A percentile compares a stretch with the other conserved stretches of the same genome.
Conservation (phyloP, 768 basidiomycete species). For the Lentinula sp. region DNA sequence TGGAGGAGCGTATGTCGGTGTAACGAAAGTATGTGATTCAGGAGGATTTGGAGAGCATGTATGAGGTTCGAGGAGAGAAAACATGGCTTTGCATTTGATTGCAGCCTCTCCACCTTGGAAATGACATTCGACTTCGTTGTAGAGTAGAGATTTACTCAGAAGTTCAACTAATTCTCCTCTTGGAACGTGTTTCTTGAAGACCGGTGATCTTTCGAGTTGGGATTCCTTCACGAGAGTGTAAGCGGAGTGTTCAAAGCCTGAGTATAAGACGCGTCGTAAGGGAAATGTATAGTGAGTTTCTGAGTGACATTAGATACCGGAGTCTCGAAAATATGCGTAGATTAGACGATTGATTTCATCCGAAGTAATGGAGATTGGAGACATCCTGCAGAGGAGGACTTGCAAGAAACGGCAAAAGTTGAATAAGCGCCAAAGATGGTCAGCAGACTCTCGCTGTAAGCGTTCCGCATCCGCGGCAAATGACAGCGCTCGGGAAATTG, state of each 20-base stretch:
- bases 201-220: conserved; percentile 61
- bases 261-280: conserved; percentile 6
- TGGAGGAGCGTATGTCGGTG: conserved; percentile 9
- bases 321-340: conserved; percentile 79
- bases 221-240: conserved; percentile 76
- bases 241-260: conserved; percentile 79
- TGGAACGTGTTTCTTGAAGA: conserved; percentile 63
- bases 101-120: conserved; percentile 62
- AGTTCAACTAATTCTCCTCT: conserved; percentile 80
- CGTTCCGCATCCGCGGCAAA: not conserved
- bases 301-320: conserved; percentile 41
- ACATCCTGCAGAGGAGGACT: conserved; percentile 15
- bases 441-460: not conserved
- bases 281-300: not conserved
- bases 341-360: conserved; percentile 85
- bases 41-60: conserved; percentile 53
- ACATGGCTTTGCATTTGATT: conserved; percentile 59
- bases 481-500: not conserved
- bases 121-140: conserved; percentile 78
- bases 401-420: not conserved
- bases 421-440: not conserved
- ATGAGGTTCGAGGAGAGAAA: conserved; percentile 73
- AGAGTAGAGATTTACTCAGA: conserved; percentile 73
- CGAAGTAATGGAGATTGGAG: conserved; percentile 60
- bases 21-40: conserved; percentile 16